Evolutionary conservation across 73 alveolate species (phyloP).

Genomic region (Paramecium pentaurelia): DNA sequence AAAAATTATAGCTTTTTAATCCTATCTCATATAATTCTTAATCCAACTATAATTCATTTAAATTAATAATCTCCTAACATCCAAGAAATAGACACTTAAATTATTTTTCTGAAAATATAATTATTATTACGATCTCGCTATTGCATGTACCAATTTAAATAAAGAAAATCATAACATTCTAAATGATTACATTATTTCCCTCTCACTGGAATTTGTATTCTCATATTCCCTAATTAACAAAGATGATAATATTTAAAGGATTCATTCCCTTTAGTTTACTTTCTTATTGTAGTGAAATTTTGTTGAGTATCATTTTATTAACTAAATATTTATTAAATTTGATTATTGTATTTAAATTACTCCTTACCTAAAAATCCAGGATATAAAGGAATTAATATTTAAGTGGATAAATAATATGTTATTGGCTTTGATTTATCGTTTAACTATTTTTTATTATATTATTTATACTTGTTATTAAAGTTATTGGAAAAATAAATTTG

Average conservation of each 20-base stretch:
- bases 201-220: slow-evolving; percentile 4
- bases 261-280: background rate
- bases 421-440: background rate
- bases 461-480: background rate
- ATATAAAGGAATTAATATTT: background rate
- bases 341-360: background rate
- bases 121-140: background rate
- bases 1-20: background rate
- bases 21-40: background rate
- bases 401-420: background rate
- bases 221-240: background rate
- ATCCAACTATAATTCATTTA: background rate
- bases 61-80: background rate
- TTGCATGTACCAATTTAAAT: background rate
- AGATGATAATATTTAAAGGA: background rate
- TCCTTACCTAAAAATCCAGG: background rate
- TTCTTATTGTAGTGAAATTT: background rate
- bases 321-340: background rate
- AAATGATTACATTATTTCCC: background rate
- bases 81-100: background rate
- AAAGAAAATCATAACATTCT: slow-evolving; percentile 21
- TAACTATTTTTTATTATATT: background rate
- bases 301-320: background rate
- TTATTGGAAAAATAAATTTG: background rate
- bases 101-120: background rate